Evolutionary conservation across 306 rosid genomes (phyloP), one percentile per base, ranked within the genome.

Genomic region (Gastrolobium bilobum): DNA sequence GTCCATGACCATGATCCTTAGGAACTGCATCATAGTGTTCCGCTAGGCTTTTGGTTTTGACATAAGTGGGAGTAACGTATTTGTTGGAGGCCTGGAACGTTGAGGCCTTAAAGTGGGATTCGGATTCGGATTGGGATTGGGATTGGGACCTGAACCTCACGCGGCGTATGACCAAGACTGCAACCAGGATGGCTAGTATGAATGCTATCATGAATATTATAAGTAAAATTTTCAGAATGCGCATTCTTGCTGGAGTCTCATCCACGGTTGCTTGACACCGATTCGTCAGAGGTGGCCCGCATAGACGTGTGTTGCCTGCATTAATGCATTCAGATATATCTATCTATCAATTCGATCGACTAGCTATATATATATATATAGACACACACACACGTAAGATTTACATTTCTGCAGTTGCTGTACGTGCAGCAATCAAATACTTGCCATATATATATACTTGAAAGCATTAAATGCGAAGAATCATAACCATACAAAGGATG

Each of bases 241-340:
- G 9, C 9, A 58, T 26, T 66, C 51, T 81, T 7, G 58, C 4
- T 44, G 52, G 3, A 5, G 4, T 67, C 61, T 7, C 43, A 57
- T n/a, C 15, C 26, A 13, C 3, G 35, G n/a, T 10, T 7, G 50
- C 15, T 9, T 26, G 39, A 78, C 97, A 94, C 34, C 15, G 6
- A 62, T 60, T 79, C 35, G 29, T 67, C 34, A 93, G 76, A 73
- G 99, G 97, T 0, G 53, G 47, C 15, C 99, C 99, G 13, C 99
- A 94, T 20, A 94, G 85, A 2, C 73, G 60, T 2, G 3, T 3
- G 75, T 94, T 94, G 2, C 92, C 97, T 91, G 78, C 67, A 80
- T n/a, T n/a, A n/a, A n/a, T 91, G 78, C 67, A 26, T 1, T 8
- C 10, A 7, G 4, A 51, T 60, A 60, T 51, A n/a, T n/a, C 20